These are phyloP conservation scores for Ramaria rubella DNA, from an alignment of 768 basidiomycete genomes.

Conservation along the genomic window DNA sequence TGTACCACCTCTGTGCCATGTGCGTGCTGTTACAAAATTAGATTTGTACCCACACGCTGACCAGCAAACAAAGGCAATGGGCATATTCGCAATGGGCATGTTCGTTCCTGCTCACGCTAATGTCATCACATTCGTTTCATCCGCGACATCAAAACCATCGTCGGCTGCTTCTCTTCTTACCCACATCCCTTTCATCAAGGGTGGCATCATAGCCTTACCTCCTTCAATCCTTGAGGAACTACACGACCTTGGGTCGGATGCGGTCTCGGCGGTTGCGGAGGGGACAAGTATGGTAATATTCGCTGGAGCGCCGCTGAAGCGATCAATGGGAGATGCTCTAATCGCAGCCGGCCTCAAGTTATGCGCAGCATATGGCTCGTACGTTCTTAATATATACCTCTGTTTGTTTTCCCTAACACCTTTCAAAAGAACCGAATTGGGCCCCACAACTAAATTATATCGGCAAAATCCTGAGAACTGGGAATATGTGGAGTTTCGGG, in stretches of 20 bases:
- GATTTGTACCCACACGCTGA: not conserved
- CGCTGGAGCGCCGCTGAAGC: conserved; percentile 15
- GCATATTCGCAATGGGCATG: not conserved
- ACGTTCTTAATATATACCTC: not conserved
- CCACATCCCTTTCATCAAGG: not conserved
- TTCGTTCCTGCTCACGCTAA: not conserved
- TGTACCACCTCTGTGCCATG: not conserved
- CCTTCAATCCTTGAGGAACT: conserved; percentile 7
- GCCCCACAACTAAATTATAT: conserved; percentile 11
- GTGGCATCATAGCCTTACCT: not conserved
- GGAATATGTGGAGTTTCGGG: conserved; percentile 9
- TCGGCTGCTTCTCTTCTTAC: not conserved
- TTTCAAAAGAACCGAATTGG: conserved; percentile 17
- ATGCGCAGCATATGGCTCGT: conserved; percentile 12
- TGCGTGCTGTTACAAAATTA: not conserved
- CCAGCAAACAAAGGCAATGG: not conserved
- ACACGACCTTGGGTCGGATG: not conserved
- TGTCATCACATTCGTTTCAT: not conserved
- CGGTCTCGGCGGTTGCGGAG: not conserved
- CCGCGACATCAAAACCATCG: not conserved
- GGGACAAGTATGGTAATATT: conserved; percentile 10
- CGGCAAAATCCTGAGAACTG: conserved; percentile 5
- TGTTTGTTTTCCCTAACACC: not conserved
- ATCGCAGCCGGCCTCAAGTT: conserved; percentile 5
- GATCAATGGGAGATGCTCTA: conserved; percentile 9